Evolutionary conservation across 2,329 filamentous ascomycete genomes (phyloP).

Genomic region (Didymella arachidicola): DNA sequence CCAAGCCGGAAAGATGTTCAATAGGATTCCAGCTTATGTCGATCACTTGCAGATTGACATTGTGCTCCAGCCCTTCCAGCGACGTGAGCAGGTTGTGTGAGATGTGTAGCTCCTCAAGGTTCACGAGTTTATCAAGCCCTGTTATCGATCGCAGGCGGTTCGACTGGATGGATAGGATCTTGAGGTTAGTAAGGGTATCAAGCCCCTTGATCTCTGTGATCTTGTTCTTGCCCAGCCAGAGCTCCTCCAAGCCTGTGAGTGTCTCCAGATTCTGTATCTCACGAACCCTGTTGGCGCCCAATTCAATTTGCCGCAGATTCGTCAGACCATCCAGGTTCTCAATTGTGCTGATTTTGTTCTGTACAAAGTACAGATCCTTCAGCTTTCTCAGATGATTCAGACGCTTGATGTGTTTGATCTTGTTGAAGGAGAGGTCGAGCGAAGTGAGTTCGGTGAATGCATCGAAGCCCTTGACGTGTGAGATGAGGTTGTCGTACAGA

Average conservation of each 20-base stretch:
- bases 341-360: constrained; percentile 91
- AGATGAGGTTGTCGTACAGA: constrained; percentile 94
- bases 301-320: constrained; percentile 81
- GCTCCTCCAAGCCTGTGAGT: constrained; percentile 78
- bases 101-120: constrained; percentile 92
- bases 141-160: constrained; percentile 85
- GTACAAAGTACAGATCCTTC: constrained; percentile 87
- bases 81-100: constrained; percentile 90
- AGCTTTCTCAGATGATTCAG: constrained; percentile 79
- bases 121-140: constrained; percentile 75
- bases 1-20: constrained; percentile 74
- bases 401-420: constrained; percentile 97
- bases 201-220: constrained; percentile 84
- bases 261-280: constrained; percentile 86
- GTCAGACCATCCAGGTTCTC: constrained; percentile 80
- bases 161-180: constrained; percentile 91
- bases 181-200: constrained; percentile 76
- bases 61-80: constrained; percentile 69
- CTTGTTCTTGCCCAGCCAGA: constrained; percentile 97
- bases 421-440: constrained; percentile 96
- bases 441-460: constrained; percentile 75
- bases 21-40: constrained; percentile 93
- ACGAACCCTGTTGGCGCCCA: constrained; percentile 90
- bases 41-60: constrained; percentile 70
- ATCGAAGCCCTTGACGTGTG: constrained; percentile 84